Conservation (phyloP, 163 green algal genomes). For the Volvox carteri region DNA sequence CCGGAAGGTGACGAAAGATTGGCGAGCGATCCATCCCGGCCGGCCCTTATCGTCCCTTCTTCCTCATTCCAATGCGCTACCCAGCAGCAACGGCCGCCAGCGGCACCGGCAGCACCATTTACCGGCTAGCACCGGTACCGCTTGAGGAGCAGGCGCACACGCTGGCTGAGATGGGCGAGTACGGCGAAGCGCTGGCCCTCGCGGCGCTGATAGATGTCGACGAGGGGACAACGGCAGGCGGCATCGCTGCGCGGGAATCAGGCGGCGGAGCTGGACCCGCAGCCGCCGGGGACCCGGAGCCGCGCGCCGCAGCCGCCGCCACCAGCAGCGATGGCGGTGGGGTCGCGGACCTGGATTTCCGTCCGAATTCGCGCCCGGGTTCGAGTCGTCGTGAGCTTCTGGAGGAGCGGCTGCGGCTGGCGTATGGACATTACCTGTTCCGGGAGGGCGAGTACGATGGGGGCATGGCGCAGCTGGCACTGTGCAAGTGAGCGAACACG, state of each 20-base stretch:
- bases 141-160: constrained; percentile 70
- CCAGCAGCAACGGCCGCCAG: not conserved
- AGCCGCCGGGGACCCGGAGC: no score
- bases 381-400: constrained; percentile 55
- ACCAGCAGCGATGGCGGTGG: constrained; percentile 8
- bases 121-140: constrained; percentile 60
- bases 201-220: constrained; percentile 65
- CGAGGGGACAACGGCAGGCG: not conserved
- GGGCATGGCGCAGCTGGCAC: constrained; percentile 84
- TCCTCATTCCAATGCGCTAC: no score
- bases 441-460: constrained; percentile 78
- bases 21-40: no score
- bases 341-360: constrained; percentile 17
- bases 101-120: constrained; percentile 12
- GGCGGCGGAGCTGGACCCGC: not conserved
- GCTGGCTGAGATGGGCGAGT: constrained; percentile 74
- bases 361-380: not conserved
- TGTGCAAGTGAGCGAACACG: constrained; percentile 74
- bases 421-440: constrained; percentile 80
- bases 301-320: no score
- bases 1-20: no score
- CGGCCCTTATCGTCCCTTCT: no score
- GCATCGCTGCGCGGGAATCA: not conserved
- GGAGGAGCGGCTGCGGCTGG: constrained; percentile 70
- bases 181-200: constrained; percentile 74